These are phyloP conservation scores for Penicillium olsonii DNA, from an alignment of 2,329 filamentous ascomycete species.

Conservation along the genomic window DNA sequence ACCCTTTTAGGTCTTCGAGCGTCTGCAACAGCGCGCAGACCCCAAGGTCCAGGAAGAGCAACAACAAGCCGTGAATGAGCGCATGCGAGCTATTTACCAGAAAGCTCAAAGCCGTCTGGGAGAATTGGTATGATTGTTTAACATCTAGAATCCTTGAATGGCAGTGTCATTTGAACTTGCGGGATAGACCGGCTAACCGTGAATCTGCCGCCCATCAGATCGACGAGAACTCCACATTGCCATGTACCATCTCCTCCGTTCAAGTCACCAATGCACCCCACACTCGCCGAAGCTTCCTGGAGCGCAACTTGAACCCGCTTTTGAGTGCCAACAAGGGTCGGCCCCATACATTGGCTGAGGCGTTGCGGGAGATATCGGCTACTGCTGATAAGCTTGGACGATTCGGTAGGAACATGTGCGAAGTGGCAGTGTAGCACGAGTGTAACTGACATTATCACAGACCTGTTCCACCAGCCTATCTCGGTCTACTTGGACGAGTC, in stretches of 20 bases:
- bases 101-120: slow-evolving; percentile 64
- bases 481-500: slow-evolving; percentile 80
- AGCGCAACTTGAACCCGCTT: slow-evolving; percentile 76
- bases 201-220: slow-evolving; percentile 54
- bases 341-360: slow-evolving; percentile 77
- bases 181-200: slow-evolving; percentile 17
- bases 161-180: background rate
- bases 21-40: slow-evolving; percentile 55
- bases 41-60: slow-evolving; percentile 60
- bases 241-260: slow-evolving; percentile 84
- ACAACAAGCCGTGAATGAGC: slow-evolving; percentile 61
- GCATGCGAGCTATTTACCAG: slow-evolving; percentile 59
- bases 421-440: background rate
- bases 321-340: slow-evolving; percentile 67
- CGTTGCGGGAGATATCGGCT: slow-evolving; percentile 69
- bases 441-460: slow-evolving; percentile 47
- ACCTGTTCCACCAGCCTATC: slow-evolving; percentile 83
- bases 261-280: slow-evolving; percentile 78
- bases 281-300: slow-evolving; percentile 81
- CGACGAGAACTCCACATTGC: slow-evolving; percentile 78
- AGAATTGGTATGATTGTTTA: slow-evolving; percentile 60
- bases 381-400: slow-evolving; percentile 73
- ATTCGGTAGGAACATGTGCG: slow-evolving; percentile 63
- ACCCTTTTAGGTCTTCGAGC: slow-evolving; percentile 35
- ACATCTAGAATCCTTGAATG: background rate